Conservation (phyloP, 2,329 filamentous ascomycete species). For the Tolypocladium sp. region DNA sequence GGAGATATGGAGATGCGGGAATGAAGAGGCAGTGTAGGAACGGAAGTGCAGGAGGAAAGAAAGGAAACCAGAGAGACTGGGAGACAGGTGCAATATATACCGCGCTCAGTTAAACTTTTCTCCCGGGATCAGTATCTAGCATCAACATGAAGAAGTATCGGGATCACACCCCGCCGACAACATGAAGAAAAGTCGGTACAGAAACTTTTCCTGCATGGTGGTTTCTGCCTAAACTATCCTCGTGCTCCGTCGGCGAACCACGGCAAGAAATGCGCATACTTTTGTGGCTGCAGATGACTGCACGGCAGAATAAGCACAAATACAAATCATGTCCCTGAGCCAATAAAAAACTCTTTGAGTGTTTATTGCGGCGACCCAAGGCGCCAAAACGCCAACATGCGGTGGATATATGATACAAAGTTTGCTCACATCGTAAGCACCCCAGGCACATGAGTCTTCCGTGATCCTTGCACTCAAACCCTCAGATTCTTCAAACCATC, state of each 20-base stretch:
- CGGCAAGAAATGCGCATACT: neutral
- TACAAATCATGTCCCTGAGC: neutral
- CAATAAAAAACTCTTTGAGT: neutral
- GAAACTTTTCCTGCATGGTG: too few relatives aligned
- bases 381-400: neutral
- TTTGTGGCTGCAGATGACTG: neutral
- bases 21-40: too few relatives aligned
- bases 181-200: too few relatives aligned
- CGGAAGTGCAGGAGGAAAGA: too few relatives aligned
- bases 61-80: too few relatives aligned
- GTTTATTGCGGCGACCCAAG: too few relatives aligned
- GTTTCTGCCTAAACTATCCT: neutral
- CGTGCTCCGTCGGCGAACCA: neutral
- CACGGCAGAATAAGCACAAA: neutral
- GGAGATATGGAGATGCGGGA: too few relatives aligned
- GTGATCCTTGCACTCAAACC: neutral
- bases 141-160: too few relatives aligned
- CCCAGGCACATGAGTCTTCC: neutral
- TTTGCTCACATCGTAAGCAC: neutral
- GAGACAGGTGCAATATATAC: too few relatives aligned
- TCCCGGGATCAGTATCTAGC: too few relatives aligned
- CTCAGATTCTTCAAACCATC: neutral
- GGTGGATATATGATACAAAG: neutral
- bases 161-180: too few relatives aligned
- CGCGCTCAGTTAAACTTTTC: too few relatives aligned